Conservation (phyloP, 2,329 filamentous ascomycete species). For the Epichloe sp. region DNA sequence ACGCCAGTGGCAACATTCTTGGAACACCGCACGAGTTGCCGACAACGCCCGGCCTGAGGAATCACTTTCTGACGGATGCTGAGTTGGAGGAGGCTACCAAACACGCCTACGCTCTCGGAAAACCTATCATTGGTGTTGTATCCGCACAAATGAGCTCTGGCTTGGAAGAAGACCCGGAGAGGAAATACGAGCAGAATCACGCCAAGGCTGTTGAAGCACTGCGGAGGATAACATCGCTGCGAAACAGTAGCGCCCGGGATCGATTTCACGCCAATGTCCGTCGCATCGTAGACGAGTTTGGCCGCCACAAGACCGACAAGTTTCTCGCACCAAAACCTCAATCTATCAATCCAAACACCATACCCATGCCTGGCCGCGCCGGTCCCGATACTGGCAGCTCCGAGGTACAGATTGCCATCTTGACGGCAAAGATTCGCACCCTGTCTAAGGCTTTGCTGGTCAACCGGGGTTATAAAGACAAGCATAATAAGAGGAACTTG, state of each 20-base stretch:
- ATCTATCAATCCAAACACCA: conserved; percentile 26
- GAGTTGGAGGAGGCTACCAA: conserved; percentile 56
- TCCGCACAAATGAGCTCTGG: conserved; percentile 28
- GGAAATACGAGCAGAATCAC: conserved; percentile 42
- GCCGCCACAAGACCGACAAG: conserved; percentile 76
- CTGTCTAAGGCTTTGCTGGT: conserved; percentile 59
- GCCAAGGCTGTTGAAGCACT: conserved; percentile 62
- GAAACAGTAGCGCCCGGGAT: conserved; percentile 67
- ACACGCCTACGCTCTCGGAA: conserved; percentile 55
- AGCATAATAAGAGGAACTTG: conserved; percentile 86
- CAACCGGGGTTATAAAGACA: conserved; percentile 65
- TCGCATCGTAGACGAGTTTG: conserved; percentile 76
- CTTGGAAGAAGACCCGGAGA: conserved; percentile 21
- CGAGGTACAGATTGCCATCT: conserved; percentile 93
- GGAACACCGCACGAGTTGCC: conserved; percentile 29
- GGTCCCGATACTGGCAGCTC: conserved; percentile 89
- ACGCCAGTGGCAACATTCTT: conserved; percentile 28
- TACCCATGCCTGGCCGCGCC: conserved; percentile 41
- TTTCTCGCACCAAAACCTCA: conserved; percentile 49
- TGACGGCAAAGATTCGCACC: conserved; percentile 85
- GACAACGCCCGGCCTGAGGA: conserved; percentile 45
- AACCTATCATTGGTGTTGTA: conserved; percentile 33
- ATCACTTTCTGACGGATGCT: conserved; percentile 58
- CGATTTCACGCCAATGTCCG: conserved; percentile 69
- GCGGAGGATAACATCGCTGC: conserved; percentile 62